Conservation (phyloP, 2,329 filamentous ascomycete genomes). For the Biscogniauxia sp. region DNA sequence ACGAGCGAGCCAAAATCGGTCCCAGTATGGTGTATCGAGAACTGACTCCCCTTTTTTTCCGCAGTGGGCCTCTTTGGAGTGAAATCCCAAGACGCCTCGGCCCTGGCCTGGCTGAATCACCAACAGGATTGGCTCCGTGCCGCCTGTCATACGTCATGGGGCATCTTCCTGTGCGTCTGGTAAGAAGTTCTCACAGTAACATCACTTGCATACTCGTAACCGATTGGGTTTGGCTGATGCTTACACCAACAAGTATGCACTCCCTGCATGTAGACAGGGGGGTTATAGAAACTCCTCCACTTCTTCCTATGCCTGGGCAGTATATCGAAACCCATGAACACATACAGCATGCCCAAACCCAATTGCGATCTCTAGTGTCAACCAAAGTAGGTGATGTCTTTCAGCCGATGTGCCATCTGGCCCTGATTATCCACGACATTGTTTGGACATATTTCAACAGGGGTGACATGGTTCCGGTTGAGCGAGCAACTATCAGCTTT, state of each 20-base stretch:
- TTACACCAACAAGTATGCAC: constrained; percentile 12
- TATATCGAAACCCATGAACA: constrained; percentile 10
- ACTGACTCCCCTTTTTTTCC: not conserved
- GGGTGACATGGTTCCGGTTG: constrained; percentile 15
- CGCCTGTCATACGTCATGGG: constrained; percentile 21
- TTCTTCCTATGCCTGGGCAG: constrained; percentile 18
- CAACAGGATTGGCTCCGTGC: constrained; percentile 21
- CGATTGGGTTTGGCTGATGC: constrained; percentile 2
- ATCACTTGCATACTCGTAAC: not conserved
- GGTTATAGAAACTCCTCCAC: constrained; percentile 15
- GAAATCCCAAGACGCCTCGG: constrained; percentile 10
- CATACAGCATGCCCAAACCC: constrained; percentile 4
- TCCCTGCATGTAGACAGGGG: constrained; percentile 18
- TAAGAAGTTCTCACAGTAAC: constrained; percentile 9
- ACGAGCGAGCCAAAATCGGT: no score
- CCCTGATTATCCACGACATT: constrained; percentile 17
- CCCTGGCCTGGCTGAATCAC: constrained; percentile 17
- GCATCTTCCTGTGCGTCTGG: constrained; percentile 19
- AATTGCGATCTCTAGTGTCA: constrained; percentile 3
- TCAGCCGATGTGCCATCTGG: constrained; percentile 15
- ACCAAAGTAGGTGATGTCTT: constrained; percentile 11
- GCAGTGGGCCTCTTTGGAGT: constrained; percentile 12
- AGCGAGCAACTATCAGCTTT: constrained; percentile 16
- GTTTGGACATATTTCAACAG: constrained; percentile 17
- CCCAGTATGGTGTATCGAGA: not conserved